Conservation (phyloP, 148 eudicot species). For the Amaranthus hypochondriacus region DNA sequence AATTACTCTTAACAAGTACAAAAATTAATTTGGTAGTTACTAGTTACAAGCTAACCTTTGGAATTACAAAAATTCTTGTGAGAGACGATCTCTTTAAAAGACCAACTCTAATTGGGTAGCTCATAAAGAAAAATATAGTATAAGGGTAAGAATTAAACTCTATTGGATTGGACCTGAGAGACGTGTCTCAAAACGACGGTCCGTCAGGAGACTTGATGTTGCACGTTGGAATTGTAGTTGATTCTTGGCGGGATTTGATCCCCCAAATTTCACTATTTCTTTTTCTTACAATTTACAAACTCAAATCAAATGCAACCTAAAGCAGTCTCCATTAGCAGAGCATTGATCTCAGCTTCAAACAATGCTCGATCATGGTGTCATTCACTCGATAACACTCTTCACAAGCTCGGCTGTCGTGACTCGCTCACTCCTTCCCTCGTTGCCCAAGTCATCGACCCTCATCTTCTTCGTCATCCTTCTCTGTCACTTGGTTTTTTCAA, state of each 20-base stretch:
- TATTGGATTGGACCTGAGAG: too few relatives aligned
- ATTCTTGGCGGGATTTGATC: neutral
- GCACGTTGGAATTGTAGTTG: constrained; percentile 3
- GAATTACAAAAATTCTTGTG: too few relatives aligned
- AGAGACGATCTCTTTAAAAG: too few relatives aligned
- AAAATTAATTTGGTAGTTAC: too few relatives aligned
- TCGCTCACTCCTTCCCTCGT: constrained; percentile 59
- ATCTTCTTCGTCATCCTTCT: constrained; percentile 65
- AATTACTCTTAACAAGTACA: too few relatives aligned
- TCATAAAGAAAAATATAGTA: too few relatives aligned
- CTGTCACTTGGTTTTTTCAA: constrained; percentile 85
- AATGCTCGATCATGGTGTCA: constrained; percentile 49
- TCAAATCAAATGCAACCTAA: constrained; percentile 31
- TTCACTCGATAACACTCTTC: constrained; percentile 60
- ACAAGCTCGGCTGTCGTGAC: constrained; percentile 53
- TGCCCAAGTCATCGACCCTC: constrained; percentile 77
- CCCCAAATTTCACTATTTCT: neutral
- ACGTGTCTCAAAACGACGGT: too few relatives aligned
- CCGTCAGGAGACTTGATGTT: neutral
- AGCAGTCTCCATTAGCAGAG: constrained; percentile 48
- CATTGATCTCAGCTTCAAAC: constrained; percentile 44
- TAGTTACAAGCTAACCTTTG: too few relatives aligned
- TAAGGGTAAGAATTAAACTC: too few relatives aligned
- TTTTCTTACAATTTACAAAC: too few relatives aligned
- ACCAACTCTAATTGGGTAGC: too few relatives aligned